These are phyloP conservation scores for Herpetospermum pedunculosum DNA, from an alignment of 306 rosid genomes.

Conservation along the genomic window DNA sequence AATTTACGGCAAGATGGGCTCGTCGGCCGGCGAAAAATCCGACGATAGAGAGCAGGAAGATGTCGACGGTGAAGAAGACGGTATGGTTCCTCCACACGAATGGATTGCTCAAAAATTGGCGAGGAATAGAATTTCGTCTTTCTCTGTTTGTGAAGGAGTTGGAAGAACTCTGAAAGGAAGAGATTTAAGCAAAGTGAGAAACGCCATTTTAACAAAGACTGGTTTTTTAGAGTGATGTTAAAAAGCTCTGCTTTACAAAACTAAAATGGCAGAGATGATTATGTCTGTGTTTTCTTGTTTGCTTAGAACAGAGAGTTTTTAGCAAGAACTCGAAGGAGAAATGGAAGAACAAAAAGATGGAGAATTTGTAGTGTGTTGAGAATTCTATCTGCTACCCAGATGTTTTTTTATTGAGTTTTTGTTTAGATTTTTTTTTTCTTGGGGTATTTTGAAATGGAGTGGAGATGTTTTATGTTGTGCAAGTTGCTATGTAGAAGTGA, in stretches of 20 bases:
- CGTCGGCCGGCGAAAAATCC: conserved; percentile 5
- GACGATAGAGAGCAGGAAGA: conserved; percentile 17
- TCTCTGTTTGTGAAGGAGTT: conserved; percentile 86
- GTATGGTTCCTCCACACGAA: conserved; percentile 73
- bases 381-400: neutral
- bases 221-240: conserved; percentile 70
- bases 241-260: neutral
- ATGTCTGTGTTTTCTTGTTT: neutral
- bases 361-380: neutral
- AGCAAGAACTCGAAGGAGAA: neutral
- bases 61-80: conserved; percentile 25
- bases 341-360: neutral
- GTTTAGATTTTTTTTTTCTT: neutral
- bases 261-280: neutral
- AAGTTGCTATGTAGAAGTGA: neutral
- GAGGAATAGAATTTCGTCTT: conserved; percentile 69
- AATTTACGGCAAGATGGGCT: conserved; percentile 29
- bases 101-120: conserved; percentile 72
- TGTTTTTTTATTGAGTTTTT: neutral
- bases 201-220: conserved; percentile 61
- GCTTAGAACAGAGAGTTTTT: neutral
- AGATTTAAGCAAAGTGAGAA: conserved; percentile 81
- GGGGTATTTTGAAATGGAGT: neutral
- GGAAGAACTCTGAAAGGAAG: conserved; percentile 95
- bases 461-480: neutral